Percentiles rank a stretch among this genome's conserved stretches.
Conservation (phyloP, 163 green algal genomes). For the Chlorella variabilis region DNA sequence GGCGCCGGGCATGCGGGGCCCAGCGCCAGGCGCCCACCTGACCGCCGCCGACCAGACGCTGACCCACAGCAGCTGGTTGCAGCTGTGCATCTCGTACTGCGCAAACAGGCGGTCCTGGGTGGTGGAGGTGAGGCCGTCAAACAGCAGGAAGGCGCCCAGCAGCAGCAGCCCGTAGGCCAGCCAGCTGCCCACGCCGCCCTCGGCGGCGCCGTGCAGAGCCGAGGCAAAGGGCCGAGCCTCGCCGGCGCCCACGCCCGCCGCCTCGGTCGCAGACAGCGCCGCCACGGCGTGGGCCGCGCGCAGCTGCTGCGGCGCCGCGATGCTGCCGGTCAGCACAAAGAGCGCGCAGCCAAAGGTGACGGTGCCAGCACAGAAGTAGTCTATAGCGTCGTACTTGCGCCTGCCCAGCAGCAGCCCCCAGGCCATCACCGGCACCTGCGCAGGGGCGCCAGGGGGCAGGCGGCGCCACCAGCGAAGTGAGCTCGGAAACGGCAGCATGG, state of each 20-base stretch:
- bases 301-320: constrained; percentile 32
- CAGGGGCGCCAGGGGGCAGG: too few relatives aligned
- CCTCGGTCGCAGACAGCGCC: background rate
- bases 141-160: constrained; percentile 46
- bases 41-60: constrained; percentile 62
- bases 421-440: constrained; percentile 47
- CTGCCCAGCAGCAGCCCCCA: constrained; percentile 42
- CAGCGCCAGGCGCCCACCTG: constrained; percentile 26
- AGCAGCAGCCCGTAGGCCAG: constrained; percentile 31
- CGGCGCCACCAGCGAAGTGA: background rate
- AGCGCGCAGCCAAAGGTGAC: constrained; percentile 45
- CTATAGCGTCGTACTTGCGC: constrained; percentile 20
- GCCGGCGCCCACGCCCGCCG: background rate
- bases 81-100: constrained; percentile 83
- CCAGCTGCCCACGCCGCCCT: background rate
- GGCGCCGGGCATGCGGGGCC: too few relatives aligned
- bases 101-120: constrained; percentile 41
- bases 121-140: constrained; percentile 49
- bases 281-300: background rate
- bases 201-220: background rate
- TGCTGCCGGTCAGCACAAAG: constrained; percentile 51
- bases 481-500: background rate
- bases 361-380: constrained; percentile 39
- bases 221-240: background rate
- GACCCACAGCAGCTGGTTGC: constrained; percentile 89